phyloP scores from a whole-genome alignment of 1,284 basidiomycete species.

The Ceratobasidium sp. region DNA sequence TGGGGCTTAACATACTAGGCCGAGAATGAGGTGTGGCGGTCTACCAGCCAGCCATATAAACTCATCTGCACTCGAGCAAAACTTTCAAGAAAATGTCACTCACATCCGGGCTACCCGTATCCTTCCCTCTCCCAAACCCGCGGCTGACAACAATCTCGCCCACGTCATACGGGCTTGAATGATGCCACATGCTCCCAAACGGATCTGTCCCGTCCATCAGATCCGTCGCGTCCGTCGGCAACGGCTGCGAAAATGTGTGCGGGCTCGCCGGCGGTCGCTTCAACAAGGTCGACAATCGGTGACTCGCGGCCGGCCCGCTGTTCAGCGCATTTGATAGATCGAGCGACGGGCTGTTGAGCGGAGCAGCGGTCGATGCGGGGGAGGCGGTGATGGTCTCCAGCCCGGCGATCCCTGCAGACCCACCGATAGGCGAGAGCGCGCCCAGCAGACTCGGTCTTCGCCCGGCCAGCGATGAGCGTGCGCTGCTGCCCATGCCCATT shows the following conservation, averaged over 20 bases:
- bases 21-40: conserved; percentile 13
- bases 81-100: background rate
- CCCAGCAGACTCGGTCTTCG: conserved; percentile 30
- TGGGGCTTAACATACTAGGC: conserved; percentile 20
- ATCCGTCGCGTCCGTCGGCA: conserved; percentile 40
- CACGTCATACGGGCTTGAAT: conserved; percentile 46
- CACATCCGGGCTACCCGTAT: conserved; percentile 28
- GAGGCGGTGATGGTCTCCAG: conserved; percentile 40
- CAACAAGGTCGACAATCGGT: conserved; percentile 35
- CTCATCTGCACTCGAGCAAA: background rate
- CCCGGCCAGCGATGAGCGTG: conserved; percentile 24
- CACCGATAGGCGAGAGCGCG: conserved; percentile 9
- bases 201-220: conserved; percentile 45
- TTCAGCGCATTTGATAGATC: conserved; percentile 30
- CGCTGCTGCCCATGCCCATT: conserved; percentile 9
- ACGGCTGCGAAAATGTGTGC: conserved; percentile 34
- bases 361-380: conserved; percentile 29
- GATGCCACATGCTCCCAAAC: conserved; percentile 44
- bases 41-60: background rate
- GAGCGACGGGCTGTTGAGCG: conserved; percentile 40
- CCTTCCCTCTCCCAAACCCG: conserved; percentile 15
- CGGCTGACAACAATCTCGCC: conserved; percentile 37
- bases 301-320: conserved; percentile 30
- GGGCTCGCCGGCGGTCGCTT: conserved; percentile 41
- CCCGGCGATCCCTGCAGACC: conserved; percentile 36